phyloP scores from a whole-genome alignment of 192 early-diverging fungal species.

The Dissophora globulifera region DNA sequence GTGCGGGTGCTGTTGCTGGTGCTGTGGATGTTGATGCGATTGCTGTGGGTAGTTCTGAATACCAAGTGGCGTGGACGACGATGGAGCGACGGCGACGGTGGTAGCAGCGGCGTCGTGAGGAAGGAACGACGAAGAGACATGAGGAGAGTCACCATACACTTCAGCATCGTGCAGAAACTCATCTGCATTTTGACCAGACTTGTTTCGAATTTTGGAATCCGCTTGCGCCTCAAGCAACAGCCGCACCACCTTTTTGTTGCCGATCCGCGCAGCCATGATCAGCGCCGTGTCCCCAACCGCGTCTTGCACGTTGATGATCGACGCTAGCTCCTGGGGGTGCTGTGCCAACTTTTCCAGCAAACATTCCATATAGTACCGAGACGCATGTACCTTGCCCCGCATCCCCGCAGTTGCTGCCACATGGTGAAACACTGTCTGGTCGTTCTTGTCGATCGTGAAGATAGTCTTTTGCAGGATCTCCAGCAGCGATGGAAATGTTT shows the following conservation, averaged over 20 bases:
- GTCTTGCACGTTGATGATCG: constrained; percentile 81
- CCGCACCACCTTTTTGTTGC: constrained; percentile 67
- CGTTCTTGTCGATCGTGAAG: constrained; percentile 77
- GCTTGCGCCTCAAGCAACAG: constrained; percentile 71
- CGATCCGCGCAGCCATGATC: constrained; percentile 70
- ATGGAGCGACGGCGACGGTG: background rate
- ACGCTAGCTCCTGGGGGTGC: constrained; percentile 79
- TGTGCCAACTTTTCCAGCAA: constrained; percentile 74
- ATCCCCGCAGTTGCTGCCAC: constrained; percentile 77
- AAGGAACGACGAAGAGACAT: constrained; percentile 6
- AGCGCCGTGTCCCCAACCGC: constrained; percentile 83
- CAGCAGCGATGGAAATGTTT: constrained; percentile 79
- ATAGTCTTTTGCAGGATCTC: constrained; percentile 81
- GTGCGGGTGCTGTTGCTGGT: constrained; percentile 1
- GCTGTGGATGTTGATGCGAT: background rate
- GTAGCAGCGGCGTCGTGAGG: background rate
- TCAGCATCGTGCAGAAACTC: constrained; percentile 64
- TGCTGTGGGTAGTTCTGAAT: background rate
- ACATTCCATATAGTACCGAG: constrained; percentile 92
- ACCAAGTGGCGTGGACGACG: background rate
- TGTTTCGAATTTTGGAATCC: constrained; percentile 71
- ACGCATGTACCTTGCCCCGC: constrained; percentile 76
- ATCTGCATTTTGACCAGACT: constrained; percentile 71
- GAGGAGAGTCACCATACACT: constrained; percentile 1
- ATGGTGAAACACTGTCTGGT: constrained; percentile 94